Evolutionary conservation across 2,329 filamentous ascomycete species (phyloP).

Genomic region (Fusarium redolens): DNA sequence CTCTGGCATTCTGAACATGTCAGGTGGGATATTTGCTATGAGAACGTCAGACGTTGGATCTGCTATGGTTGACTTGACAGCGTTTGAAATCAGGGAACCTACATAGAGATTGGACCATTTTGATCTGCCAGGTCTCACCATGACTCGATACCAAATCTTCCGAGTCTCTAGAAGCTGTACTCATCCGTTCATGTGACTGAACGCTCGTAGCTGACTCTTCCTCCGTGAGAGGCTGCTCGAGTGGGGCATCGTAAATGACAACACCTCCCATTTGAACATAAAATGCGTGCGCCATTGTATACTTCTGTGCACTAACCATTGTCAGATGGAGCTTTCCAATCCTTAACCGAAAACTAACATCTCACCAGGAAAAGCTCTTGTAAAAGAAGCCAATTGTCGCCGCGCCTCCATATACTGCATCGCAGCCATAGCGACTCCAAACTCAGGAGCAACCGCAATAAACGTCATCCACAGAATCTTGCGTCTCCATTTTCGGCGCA

Average conservation of each 20-base stretch:
- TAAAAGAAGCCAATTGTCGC: rapidly evolving
- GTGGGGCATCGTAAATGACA: not conserved
- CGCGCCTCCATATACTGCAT: rapidly evolving
- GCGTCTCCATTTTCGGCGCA: rapidly evolving
- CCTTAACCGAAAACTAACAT: too few relatives aligned
- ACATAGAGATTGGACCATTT: too few relatives aligned
- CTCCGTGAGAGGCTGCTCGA: too few relatives aligned
- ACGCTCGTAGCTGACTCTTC: too few relatives aligned
- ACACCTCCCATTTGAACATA: not conserved
- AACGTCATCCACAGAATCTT: rapidly evolving
- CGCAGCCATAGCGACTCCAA: rapidly evolving
- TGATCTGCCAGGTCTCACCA: too few relatives aligned
- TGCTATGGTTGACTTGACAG: too few relatives aligned
- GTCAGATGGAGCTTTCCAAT: too few relatives aligned
- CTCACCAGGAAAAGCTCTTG: rapidly evolving
- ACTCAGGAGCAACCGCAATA: rapidly evolving
- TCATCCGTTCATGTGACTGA: too few relatives aligned
- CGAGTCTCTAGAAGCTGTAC: too few relatives aligned
- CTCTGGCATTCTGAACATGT: not conserved
- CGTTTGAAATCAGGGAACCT: too few relatives aligned
- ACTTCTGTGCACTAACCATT: not conserved
- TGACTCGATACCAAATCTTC: too few relatives aligned
- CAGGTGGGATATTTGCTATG: not conserved
- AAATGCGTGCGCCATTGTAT: not conserved
- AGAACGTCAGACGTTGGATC: not conserved